Evolutionary conservation across 495 filamentous ascomycete genomes (phyloP), one percentile per base, ranked within the genome.

Genomic region (Aspergillus cavernicola): DNA sequence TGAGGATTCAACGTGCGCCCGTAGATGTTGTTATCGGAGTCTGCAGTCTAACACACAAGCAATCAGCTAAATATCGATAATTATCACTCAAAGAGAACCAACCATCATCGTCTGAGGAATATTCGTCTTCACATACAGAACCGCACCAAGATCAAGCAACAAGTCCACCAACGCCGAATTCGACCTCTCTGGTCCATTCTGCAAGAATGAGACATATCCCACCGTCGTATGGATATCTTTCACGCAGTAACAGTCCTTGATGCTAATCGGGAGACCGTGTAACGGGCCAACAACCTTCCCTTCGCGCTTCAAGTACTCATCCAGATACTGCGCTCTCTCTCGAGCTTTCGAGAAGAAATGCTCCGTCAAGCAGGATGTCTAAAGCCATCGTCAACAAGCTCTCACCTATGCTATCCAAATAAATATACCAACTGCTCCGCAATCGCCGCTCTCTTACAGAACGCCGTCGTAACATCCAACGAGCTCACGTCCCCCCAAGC

Each of bases 161-260:
- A 69, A 52, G 12, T 68, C 32, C 0, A 70, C 65, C 12, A 86
- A 55, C 0, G 68, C 54, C 0, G 76, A 69, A 32, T 83, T 76
- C 3, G 61, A 50, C 3, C 12, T 58, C 6, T 57, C 63, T 3
- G 76, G 74, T 39, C 51, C 73, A 64, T 60, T 80, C 75, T 61
- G 80, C 70, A 63, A 75, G 74, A 61, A 86, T 73, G 35, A 78
- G 1, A 62, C 57, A 42, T 61, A 67, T 15, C 67, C 69, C 4
- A 71, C 50, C 1, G 61, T 65, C 7, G 60, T 60, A 6, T 59
- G 53, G 23, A 80, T 57, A 1, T 74, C 82, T 53, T 79, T 64
- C 31, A 88, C 69, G 16, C 68, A 70, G 33, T 85, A 71, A 38
- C 79, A 76, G 53, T 87, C 85, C 62, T 88, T 88, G 28, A 86